phyloP scores from a whole-genome alignment of 192 early-diverging fungal genomes.

The Polychytrium aggregatum region DNA sequence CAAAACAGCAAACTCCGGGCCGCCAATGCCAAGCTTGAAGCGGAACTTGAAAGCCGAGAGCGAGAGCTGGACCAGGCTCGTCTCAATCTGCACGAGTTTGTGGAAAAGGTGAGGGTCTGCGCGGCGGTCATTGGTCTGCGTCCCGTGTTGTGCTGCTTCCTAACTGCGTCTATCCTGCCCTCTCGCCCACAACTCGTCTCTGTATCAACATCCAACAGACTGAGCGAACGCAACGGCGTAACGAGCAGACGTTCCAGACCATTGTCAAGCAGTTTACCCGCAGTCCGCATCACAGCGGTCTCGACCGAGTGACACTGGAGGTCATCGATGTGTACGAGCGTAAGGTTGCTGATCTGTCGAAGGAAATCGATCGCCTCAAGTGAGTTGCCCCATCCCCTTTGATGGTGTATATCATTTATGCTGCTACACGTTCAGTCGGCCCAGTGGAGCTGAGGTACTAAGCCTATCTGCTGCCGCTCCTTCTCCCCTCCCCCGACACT shows the following conservation, averaged over 20 bases:
- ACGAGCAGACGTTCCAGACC: conserved; percentile 16
- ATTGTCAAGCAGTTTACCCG: conserved; percentile 14
- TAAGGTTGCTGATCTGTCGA: conserved; percentile 8
- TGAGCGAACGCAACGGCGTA: conserved; percentile 12
- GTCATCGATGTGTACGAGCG: conserved; percentile 30
- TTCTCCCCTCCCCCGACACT: too few species aligned
- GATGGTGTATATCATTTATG: too few species aligned
- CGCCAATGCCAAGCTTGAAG: too few species aligned
- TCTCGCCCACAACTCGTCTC: not conserved
- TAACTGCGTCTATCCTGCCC: not conserved
- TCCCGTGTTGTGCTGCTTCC: too few species aligned
- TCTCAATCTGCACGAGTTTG: conserved; percentile 2
- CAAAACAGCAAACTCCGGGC: too few species aligned
- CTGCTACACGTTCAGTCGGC: too few species aligned
- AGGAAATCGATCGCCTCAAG: conserved; percentile 15
- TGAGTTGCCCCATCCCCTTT: too few species aligned
- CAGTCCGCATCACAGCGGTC: conserved; percentile 19
- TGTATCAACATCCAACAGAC: conserved; percentile 1
- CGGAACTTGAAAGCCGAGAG: too few species aligned
- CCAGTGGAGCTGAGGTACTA: too few species aligned
- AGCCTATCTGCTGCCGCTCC: too few species aligned
- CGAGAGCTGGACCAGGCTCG: too few species aligned
- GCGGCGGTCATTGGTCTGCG: too few species aligned
- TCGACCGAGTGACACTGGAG: conserved; percentile 27
- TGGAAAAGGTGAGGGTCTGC: not conserved